A percentile compares a stretch with the other conserved stretches of the same genome.
phyloP scores from a whole-genome alignment of 2,329 filamentous ascomycete species.

The Alternaria consortialis region DNA sequence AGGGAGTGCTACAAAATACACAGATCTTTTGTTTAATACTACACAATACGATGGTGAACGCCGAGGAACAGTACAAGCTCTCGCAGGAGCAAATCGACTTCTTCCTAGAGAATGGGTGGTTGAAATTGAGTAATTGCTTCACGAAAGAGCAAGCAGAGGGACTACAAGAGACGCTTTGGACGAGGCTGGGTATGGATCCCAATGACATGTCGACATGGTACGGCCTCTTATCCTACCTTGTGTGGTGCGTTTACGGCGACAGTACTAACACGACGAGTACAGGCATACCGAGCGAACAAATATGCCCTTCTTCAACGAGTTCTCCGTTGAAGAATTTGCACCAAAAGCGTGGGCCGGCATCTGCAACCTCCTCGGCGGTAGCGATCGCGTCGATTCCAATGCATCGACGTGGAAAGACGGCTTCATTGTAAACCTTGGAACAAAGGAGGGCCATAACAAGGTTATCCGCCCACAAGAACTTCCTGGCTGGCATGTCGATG shows the following conservation, averaged over 20 bases:
- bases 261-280: not conserved
- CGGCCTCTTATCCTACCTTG: not conserved
- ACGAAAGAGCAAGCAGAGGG: constrained; percentile 58
- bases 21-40: not conserved
- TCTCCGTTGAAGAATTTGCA: constrained; percentile 65
- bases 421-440: constrained; percentile 75
- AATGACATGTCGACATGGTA: constrained; percentile 71
- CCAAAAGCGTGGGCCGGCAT: constrained; percentile 74
- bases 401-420: constrained; percentile 69
- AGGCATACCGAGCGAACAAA: constrained; percentile 65
- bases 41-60: constrained; percentile 14
- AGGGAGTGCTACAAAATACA: not conserved
- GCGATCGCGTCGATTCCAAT: constrained; percentile 48
- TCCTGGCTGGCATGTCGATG: constrained; percentile 72
- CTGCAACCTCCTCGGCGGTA: constrained; percentile 71
- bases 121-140: constrained; percentile 64
- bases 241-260: not conserved
- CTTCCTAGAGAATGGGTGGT: constrained; percentile 65
- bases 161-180: constrained; percentile 66
- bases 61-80: constrained; percentile 45
- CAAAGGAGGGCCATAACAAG: constrained; percentile 58
- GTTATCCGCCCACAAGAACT: constrained; percentile 63
- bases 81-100: constrained; percentile 60
- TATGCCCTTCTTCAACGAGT: constrained; percentile 69
- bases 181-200: constrained; percentile 70